Evolutionary conservation across 2,329 filamentous ascomycete species (phyloP).

Genomic region (Chaetomium sp.): DNA sequence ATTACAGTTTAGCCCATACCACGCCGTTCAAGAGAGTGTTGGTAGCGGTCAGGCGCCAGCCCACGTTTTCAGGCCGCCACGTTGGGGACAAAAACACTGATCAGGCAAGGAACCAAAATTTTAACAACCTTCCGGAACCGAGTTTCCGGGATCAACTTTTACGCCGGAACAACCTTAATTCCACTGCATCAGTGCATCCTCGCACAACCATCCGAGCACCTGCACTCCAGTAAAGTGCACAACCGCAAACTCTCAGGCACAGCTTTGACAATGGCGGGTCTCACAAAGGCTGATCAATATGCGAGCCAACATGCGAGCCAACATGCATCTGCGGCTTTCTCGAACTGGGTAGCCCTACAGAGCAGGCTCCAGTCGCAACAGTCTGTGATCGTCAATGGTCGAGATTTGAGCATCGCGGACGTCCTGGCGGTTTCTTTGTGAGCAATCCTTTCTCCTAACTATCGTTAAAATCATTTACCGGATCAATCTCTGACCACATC

Average conservation of each 20-base stretch:
- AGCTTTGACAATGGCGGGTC: not conserved
- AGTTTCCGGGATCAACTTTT: too few relatives aligned
- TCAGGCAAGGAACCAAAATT: too few relatives aligned
- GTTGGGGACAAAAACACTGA: too few relatives aligned
- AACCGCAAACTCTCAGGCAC: not conserved
- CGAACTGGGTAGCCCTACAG: conserved; percentile 13
- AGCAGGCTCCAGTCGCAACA: not conserved
- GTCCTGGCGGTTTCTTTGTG: conserved; percentile 19
- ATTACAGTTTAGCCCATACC: too few relatives aligned
- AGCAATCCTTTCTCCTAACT: not conserved
- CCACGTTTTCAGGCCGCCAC: too few relatives aligned
- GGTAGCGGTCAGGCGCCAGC: too few relatives aligned
- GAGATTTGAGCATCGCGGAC: conserved; percentile 17
- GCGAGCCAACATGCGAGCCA: not conserved
- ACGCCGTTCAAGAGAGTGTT: too few relatives aligned
- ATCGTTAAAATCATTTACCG: not conserved
- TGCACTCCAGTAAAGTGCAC: too few relatives aligned
- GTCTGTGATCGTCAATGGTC: conserved; percentile 11
- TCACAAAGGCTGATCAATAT: not conserved
- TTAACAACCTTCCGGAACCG: too few relatives aligned
- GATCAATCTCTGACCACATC: not conserved
- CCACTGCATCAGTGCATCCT: too few relatives aligned
- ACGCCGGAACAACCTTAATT: too few relatives aligned
- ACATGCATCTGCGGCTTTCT: conserved; percentile 11
- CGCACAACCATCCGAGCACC: not conserved